A percentile compares a stretch with the other conserved stretches of the same genome.
These are phyloP conservation scores for Fusarium neocosmosporiellum DNA, from an alignment of 2,329 filamentous ascomycete species.

Conservation along the genomic window DNA sequence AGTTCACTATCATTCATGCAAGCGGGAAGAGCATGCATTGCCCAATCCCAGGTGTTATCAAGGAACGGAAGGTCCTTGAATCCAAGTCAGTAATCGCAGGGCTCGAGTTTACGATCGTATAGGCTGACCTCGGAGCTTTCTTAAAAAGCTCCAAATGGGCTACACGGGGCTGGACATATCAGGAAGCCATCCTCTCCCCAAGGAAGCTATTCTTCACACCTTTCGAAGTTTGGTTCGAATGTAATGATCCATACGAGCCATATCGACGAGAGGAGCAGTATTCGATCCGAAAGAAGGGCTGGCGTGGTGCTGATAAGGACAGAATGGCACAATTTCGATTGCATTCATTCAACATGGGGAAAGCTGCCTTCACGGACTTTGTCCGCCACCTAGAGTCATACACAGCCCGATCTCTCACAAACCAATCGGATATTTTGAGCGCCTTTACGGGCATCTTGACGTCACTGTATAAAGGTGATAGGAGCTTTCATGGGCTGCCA, in stretches of 20 bases:
- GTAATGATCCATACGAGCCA: neutral
- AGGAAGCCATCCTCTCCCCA: neutral
- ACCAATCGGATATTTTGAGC: neutral
- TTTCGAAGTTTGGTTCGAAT: neutral
- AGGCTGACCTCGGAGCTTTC: neutral
- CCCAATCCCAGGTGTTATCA: neutral
- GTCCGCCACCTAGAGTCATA: neutral
- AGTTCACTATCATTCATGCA: neutral
- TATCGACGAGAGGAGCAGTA: neutral
- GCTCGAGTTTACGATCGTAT: neutral
- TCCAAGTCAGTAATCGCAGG: neutral
- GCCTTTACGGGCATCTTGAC: neutral
- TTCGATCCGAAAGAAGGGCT: neutral
- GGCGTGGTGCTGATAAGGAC: accelerated
- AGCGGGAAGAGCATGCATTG: neutral
- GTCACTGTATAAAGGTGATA: neutral
- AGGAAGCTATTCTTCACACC: neutral
- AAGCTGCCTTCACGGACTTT: neutral
- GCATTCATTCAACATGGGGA: neutral
- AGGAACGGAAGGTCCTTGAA: neutral
- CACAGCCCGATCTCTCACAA: neutral
- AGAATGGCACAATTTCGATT: neutral
- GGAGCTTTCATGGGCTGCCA: neutral
- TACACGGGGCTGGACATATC: neutral
- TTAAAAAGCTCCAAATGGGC: neutral